Base-by-base conservation (phyloP, 768 basidiomycete species). In the Leccinum ochraceum region DNA sequence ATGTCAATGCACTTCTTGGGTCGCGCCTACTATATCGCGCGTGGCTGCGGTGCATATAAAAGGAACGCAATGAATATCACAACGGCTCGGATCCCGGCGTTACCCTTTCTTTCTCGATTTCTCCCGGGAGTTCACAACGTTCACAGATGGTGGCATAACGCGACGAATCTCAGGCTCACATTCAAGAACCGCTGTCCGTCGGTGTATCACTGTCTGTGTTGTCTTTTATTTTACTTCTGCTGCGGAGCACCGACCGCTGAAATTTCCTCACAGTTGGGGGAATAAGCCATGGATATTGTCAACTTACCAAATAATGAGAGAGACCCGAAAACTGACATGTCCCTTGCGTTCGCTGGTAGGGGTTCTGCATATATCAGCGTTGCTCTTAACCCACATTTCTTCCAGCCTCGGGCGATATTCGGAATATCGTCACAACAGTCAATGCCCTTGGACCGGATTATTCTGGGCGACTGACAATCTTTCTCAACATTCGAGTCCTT, bases 361-460 rank as follows among this genome's bases (percentile, higher is more conserved):
- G 57, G 26, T 4, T 34, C 26, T 44, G 24, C 3, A 20, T 34
- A 5, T n/a, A 16, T 20, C 8, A 3, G 10, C 16, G 2, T 37
- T 49, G 3, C 22, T 52, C 14, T 57, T 53, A 2, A 14, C 28
- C 28, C 50, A 49, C 50, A 16, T 22, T 16, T 26, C 10, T 54
- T 44, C 10, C 51, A 83, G 82, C 80, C 0, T 83, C 82, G 7
- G 82, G 82, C 8, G 82, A 83, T 64, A 71, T 83, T 52, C 75
- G 82, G 39, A 74, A 81, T 57, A 60, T 81, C 17, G 53, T 83
- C 6, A 65, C 66, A 28, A 82, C 79, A 3, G 63, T 83, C 55
- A 83, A 82, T 60, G 61, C 62, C 11, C 74, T 83, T 32, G 79
- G 81, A 6, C 20, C 61, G 11, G 66, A 80, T 50, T 82, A 78